Base-by-base conservation (phyloP, 257 asterid species). In the Scutellaria barbata region DNA sequence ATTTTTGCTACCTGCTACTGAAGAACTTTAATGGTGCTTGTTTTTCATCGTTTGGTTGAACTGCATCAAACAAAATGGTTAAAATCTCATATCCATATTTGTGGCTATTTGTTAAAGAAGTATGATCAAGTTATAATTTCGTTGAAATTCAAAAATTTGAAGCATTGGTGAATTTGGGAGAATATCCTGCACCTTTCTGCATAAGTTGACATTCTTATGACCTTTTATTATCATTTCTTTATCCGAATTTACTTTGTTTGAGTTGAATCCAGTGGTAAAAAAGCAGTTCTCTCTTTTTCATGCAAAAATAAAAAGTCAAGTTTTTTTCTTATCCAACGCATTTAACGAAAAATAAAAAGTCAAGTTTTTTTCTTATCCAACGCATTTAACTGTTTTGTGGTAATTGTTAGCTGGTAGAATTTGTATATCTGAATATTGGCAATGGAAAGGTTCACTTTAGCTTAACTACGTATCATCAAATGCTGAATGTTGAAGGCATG, bases 131-230 rank as follows among this genome's bases (percentile, higher is more conserved):
- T 45, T 30, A 57, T 37, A 42, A 67, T 43, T 50, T 40, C 9
- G 65, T 69, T 51, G 64, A 55, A 30, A 1, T 30, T 30, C 35
- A 57, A 64, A 61, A 74, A 6, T 39, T 25, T 33, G 55, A 37
- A 65, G 41, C 63, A 54, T 46, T 46, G 46, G 13, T 33, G 52
- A 66, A 47, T 43, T n/a, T 1, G 8, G 11, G 55, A 33, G 25
- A 63, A 42, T 56, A 54, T 63, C 9, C 39, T 63, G 47, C 52
- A 48, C 46, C 57, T 66, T 61, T 55, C 48, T 37, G 55, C 70
- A 54, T 46, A 59, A 14, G 30, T 58, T 33, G 33, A 60, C 66
- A 60, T 33, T 59, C 43, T 58, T 56, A n/a, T 7, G 10, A 58
- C 52, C 14, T 55, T 16, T 43, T 14, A 3, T 37, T 20, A 5